These are phyloP conservation scores for Plenodomus tracheiphilus DNA, from an alignment of 2,329 filamentous ascomycete species.

Conservation along the genomic window DNA sequence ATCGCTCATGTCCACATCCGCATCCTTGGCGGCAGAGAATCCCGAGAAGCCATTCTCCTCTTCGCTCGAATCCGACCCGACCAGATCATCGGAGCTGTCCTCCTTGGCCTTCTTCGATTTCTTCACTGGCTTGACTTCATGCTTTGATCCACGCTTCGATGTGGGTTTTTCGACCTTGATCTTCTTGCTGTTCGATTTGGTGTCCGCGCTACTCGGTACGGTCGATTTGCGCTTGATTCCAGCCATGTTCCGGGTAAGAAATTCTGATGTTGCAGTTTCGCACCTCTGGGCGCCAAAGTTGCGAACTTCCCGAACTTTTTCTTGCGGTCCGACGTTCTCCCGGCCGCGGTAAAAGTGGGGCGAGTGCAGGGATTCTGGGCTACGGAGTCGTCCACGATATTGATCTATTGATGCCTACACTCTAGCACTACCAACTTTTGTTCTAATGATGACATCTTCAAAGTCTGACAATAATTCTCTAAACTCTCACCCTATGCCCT, in stretches of 20 bases:
- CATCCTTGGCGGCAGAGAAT: constrained; percentile 36
- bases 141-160: constrained; percentile 31
- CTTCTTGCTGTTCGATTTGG: constrained; percentile 44
- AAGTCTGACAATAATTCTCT: no score
- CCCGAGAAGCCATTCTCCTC: constrained; percentile 42
- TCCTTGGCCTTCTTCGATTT: constrained; percentile 35
- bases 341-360: constrained; percentile 6
- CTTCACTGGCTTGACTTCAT: constrained; percentile 31
- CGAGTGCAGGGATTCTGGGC: neutral
- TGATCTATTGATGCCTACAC: no score
- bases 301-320: constrained; percentile 32
- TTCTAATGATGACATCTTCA: no score
- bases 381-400: neutral
- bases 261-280: constrained; percentile 8
- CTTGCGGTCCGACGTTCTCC: constrained; percentile 20
- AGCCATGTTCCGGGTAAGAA: constrained; percentile 29
- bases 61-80: constrained; percentile 44
- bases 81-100: constrained; percentile 33
- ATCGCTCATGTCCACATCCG: constrained; percentile 28
- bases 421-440: neutral
- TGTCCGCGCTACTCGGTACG: constrained; percentile 18
- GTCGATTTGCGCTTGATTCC: constrained; percentile 42
- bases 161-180: constrained; percentile 39
- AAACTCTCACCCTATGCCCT: no score
- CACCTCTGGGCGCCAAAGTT: constrained; percentile 14